Percentiles rank a stretch among this genome's conserved stretches.
These are phyloP conservation scores for Russula compacta DNA, from an alignment of 768 basidiomycete species.

Conservation along the genomic window DNA sequence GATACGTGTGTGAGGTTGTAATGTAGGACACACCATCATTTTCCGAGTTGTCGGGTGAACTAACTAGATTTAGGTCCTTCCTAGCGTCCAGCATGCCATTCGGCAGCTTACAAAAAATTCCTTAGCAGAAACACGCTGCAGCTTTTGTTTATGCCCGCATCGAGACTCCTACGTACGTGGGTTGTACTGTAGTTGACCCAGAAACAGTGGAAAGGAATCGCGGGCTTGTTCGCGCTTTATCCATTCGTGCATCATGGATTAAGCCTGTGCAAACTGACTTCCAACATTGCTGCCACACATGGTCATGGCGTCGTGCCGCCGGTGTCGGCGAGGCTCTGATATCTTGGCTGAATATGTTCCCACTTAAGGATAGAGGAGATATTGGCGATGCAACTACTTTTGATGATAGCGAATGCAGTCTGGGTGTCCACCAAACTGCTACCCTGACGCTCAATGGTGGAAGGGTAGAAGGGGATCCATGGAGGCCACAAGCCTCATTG, in stretches of 20 bases:
- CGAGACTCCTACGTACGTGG: constrained; percentile 34
- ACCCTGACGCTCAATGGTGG: neutral
- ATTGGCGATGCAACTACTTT: constrained; percentile 49
- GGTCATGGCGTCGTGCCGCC: constrained; percentile 29
- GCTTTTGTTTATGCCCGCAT: neutral
- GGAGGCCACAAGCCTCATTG: constrained; percentile 44
- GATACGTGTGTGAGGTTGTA: constrained; percentile 36
- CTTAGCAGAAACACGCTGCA: constrained; percentile 23
- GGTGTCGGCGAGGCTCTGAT: constrained; percentile 33
- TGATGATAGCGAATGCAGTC: constrained; percentile 60
- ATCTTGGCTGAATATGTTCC: constrained; percentile 39
- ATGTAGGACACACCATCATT: constrained; percentile 33
- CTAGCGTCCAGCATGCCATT: neutral
- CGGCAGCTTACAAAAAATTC: constrained; percentile 34
- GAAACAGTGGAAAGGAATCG: constrained; percentile 39
- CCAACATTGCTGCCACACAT: constrained; percentile 42
- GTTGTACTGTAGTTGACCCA: constrained; percentile 53
- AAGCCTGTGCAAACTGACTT: constrained; percentile 40
- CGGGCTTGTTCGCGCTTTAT: constrained; percentile 37
- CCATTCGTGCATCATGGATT: constrained; percentile 50
- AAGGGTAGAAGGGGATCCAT: constrained; percentile 38
- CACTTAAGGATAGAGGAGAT: constrained; percentile 37
- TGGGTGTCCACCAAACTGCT: neutral
- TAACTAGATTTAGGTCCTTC: neutral
- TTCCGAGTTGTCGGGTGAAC: constrained; percentile 30